Percentiles rank a stretch among this genome's conserved stretches.
Conservation (phyloP, 129 eudicot genomes). For the Kitagawia praeruptora region DNA sequence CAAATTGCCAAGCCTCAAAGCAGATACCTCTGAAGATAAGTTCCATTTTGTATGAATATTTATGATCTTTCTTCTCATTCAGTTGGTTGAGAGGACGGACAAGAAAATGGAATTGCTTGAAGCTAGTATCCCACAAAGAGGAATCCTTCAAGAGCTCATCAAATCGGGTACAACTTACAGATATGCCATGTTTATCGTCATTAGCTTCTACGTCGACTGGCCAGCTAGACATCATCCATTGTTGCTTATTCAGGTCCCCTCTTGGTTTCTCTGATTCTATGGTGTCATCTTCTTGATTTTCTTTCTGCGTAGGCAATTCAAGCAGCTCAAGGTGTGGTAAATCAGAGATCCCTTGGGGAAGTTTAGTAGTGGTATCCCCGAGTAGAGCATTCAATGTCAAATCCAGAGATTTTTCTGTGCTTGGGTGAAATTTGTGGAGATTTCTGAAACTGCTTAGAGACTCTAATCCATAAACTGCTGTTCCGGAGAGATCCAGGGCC, state of each 20-base stretch:
- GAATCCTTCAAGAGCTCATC: constrained; percentile 3
- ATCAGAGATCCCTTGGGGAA: constrained; percentile 16
- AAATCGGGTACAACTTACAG: constrained; percentile 8
- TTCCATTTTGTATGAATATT: neutral
- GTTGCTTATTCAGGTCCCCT: neutral
- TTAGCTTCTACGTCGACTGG: neutral
- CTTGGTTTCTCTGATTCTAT: neutral
- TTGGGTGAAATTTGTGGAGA: constrained; percentile 14
- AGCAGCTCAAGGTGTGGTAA: constrained; percentile 16
- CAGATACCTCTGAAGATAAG: constrained; percentile 12
- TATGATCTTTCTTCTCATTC: neutral
- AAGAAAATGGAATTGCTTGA: constrained; percentile 14
- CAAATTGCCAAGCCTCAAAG: constrained; percentile 2
- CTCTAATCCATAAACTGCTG: constrained; percentile 11
- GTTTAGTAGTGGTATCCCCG: neutral
- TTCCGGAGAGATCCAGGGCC: constrained; percentile 21
- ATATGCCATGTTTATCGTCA: neutral
- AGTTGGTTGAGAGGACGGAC: constrained; percentile 11
- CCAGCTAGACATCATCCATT: constrained; percentile 20
- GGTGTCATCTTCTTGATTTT: constrained; percentile 5
- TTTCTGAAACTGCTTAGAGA: constrained; percentile 7
- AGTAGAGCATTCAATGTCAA: constrained; percentile 8
- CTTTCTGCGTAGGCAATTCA: constrained; percentile 6
- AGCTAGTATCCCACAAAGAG: constrained; percentile 7
- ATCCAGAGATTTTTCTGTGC: constrained; percentile 1